A percentile compares a stretch with the other conserved stretches of the same genome.
Conservation (phyloP, 768 basidiomycete species). For the Collybia nuda region DNA sequence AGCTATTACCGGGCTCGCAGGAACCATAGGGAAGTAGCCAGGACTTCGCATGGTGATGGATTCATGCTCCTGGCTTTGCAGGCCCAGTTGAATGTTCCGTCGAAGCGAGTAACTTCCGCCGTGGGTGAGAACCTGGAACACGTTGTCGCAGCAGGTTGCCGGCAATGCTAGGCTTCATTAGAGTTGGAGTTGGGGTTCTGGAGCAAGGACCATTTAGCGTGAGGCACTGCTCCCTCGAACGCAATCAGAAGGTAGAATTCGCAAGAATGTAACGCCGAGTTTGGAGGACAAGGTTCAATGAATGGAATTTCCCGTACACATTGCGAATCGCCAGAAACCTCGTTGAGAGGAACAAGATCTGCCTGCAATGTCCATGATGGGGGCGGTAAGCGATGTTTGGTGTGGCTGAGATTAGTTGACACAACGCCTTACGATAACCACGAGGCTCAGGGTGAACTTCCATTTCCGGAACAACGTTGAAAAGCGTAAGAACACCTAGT, state of each 20-base stretch:
- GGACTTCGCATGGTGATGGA: constrained; percentile 13
- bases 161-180: no score
- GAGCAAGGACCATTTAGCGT: no score
- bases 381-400: neutral
- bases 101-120: constrained; percentile 1
- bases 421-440: constrained; percentile 5
- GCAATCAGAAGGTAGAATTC: neutral
- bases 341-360: neutral
- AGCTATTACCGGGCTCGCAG: constrained; percentile 4
- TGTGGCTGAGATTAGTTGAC: neutral
- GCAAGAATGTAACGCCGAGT: constrained; percentile 1
- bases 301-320: constrained; percentile 1
- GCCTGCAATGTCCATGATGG: neutral
- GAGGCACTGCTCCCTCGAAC: neutral
- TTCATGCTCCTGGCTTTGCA: constrained; percentile 7
- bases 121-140: neutral
- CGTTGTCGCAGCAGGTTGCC: neutral
- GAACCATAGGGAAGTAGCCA: constrained; percentile 1
- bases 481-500: no score
- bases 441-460: constrained; percentile 7
- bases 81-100: neutral
- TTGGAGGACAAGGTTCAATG: neutral
- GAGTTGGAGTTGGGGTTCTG: no score
- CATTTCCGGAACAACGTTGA: neutral
- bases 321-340: neutral